A percentile compares a stretch with the other conserved stretches of the same genome.
Evolutionary conservation across 2,329 filamentous ascomycete species (phyloP).

Genomic region (Curvularia eragrostidis): DNA sequence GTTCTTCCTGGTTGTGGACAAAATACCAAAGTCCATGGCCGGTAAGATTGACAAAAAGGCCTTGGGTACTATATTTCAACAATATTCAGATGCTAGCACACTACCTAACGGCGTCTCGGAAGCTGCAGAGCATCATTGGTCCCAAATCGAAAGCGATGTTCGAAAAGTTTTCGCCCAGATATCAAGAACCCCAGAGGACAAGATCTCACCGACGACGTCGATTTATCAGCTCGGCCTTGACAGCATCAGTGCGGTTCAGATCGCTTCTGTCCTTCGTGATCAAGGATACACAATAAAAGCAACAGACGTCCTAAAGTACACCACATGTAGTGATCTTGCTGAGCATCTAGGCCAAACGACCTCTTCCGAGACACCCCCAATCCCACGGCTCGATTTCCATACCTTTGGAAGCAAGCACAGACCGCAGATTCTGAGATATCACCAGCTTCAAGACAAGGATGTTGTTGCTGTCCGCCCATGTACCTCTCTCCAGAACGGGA

Average conservation of each 20-base stretch:
- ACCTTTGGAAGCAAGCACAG: constrained; percentile 58
- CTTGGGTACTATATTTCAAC: constrained; percentile 40
- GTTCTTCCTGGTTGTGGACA: constrained; percentile 43
- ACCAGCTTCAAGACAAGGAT: constrained; percentile 39
- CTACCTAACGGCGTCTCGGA: constrained; percentile 9
- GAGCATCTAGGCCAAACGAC: constrained; percentile 19
- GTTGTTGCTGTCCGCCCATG: constrained; percentile 74
- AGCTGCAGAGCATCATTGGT: constrained; percentile 53
- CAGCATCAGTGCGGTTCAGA: constrained; percentile 84
- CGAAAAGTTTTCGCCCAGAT: constrained; percentile 65
- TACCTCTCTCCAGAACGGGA: constrained; percentile 78
- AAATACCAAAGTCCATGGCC: constrained; percentile 48
- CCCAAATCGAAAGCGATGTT: constrained; percentile 59
- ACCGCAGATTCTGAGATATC: constrained; percentile 38
- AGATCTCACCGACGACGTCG: constrained; percentile 68
- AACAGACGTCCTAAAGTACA: constrained; percentile 73
- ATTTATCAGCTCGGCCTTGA: constrained; percentile 91
- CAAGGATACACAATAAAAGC: constrained; percentile 66
- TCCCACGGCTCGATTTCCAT: constrained; percentile 54
- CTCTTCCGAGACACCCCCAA: neutral
- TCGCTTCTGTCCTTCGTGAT: constrained; percentile 71
- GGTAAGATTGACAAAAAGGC: constrained; percentile 52
- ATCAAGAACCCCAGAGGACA: constrained; percentile 58
- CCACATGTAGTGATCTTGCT: constrained; percentile 46
- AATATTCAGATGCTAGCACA: constrained; percentile 17